phyloP scores from a whole-genome alignment of 2,329 filamentous ascomycete species.

The Lithohypha guttulata region DNA sequence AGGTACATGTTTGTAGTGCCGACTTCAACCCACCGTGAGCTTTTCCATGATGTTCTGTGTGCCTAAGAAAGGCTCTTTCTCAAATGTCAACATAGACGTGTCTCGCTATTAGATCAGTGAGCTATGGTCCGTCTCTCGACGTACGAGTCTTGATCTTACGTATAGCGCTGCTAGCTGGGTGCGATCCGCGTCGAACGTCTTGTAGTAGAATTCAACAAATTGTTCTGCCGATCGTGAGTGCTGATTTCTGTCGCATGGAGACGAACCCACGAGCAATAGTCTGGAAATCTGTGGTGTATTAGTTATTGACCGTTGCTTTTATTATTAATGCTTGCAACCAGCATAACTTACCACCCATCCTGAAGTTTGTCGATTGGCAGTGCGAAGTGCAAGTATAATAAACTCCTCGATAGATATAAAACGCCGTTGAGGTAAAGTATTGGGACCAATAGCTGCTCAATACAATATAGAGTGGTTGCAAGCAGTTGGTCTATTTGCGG shows the following conservation, averaged over 20 bases:
- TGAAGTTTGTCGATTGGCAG: background rate
- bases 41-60: constrained; percentile 62
- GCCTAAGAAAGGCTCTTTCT: constrained; percentile 59
- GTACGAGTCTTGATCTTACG: constrained; percentile 44
- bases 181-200: constrained; percentile 69
- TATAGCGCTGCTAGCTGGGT: constrained; percentile 59
- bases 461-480: background rate
- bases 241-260: background rate
- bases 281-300: constrained; percentile 26
- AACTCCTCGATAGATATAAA: background rate
- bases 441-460: background rate
- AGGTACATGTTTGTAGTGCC: constrained; percentile 5
- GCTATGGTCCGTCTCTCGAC: constrained; percentile 6
- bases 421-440: background rate
- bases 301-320: background rate
- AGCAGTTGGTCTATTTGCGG: background rate
- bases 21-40: constrained; percentile 52
- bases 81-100: constrained; percentile 88
- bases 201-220: constrained; percentile 87
- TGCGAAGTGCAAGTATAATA: background rate
- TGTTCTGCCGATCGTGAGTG: constrained; percentile 49
- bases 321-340: background rate
- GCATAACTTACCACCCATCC: background rate
- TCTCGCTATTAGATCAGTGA: constrained; percentile 49
- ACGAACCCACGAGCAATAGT: constrained; percentile 31